These are phyloP conservation scores for Lignosus rhinocerotis DNA, from an alignment of 1,284 basidiomycete genomes.

Conservation along the genomic window DNA sequence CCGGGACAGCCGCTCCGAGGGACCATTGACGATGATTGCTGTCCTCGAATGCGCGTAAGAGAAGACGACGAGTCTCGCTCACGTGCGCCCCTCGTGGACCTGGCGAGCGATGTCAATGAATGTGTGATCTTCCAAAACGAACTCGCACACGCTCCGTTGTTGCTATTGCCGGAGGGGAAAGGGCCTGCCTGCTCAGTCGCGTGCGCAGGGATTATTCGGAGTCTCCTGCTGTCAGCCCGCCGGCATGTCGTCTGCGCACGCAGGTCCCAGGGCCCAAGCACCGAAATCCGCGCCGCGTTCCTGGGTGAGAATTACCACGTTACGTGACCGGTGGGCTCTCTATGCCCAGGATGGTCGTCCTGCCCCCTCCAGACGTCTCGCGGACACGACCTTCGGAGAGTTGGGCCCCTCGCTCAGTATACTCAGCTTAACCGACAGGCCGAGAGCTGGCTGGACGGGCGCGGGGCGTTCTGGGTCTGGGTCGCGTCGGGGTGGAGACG, in stretches of 20 bases:
- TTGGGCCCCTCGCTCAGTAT: background rate
- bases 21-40: too few relatives aligned
- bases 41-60: too few relatives aligned
- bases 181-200: too few relatives aligned
- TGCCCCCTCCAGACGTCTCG: background rate
- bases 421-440: background rate
- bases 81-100: too few relatives aligned
- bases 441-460: conserved; percentile 15
- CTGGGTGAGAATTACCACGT: conserved; percentile 17
- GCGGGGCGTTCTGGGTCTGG: conserved; percentile 8
- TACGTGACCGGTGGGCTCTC: conserved; percentile 10
- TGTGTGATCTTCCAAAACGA: too few relatives aligned
- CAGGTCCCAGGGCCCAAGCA: too few relatives aligned
- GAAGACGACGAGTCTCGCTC: too few relatives aligned
- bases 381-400: background rate
- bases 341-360: background rate
- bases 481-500: conserved; percentile 20
- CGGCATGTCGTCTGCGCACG: conserved; percentile 11
- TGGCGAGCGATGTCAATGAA: too few relatives aligned
- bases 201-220: background rate
- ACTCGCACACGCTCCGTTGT: too few relatives aligned
- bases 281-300: conserved; percentile 7
- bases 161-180: too few relatives aligned
- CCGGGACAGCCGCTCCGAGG: too few relatives aligned
- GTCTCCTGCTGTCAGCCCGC: background rate